These are phyloP conservation scores for Ballota nigra DNA, from an alignment of 257 asterid genomes.

Conservation along the genomic window DNA sequence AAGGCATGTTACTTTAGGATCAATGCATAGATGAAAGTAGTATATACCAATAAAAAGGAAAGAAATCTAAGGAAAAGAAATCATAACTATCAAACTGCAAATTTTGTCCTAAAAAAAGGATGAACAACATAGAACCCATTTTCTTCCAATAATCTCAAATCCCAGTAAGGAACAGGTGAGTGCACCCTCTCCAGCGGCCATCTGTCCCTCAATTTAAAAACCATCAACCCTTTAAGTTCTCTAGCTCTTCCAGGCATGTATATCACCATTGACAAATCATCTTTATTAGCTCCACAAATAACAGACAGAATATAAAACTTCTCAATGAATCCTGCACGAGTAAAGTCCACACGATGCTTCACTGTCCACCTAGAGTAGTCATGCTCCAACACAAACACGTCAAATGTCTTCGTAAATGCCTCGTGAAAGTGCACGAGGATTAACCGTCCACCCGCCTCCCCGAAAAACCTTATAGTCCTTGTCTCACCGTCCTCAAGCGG, in stretches of 20 bases:
- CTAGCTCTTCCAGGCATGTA: not conserved
- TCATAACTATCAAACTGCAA: not conserved
- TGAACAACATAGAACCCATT: constrained; percentile 10
- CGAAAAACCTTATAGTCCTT: not conserved
- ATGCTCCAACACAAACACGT: not conserved
- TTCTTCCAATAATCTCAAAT: not conserved
- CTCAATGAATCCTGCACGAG: no score
- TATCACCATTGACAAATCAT: not conserved
- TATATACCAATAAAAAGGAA: not conserved
- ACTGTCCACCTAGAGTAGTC: not conserved
- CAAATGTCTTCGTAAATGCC: not conserved
- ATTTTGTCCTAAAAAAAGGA: constrained; percentile 8
- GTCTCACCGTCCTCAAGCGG: not conserved
- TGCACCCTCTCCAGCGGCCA: not conserved
- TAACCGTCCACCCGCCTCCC: not conserved
- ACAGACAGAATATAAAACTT: not conserved
- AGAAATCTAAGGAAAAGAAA: not conserved
- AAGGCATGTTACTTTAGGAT: no score
- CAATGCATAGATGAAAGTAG: no score
- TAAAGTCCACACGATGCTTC: not conserved
- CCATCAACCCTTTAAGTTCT: not conserved
- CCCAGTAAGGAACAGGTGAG: not conserved
- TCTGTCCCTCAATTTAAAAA: not conserved
- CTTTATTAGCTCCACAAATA: constrained; percentile 8
- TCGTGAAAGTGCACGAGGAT: not conserved